Evolutionary conservation across 1,284 basidiomycete species (phyloP).

Genomic region (Tilletia walkeri): DNA sequence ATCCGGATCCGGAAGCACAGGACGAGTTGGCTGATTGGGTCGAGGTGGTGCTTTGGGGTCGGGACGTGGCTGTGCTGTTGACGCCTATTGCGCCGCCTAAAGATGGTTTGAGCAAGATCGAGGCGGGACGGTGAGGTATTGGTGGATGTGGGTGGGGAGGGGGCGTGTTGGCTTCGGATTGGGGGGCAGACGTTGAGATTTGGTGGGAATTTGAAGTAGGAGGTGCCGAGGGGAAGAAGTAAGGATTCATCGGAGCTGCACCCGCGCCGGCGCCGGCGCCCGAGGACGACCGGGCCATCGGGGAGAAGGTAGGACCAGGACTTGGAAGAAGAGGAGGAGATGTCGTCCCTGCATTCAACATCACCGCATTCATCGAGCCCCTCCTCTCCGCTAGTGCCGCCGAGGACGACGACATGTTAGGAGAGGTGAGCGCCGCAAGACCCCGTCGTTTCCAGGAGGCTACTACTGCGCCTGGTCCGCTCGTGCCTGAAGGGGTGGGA

Average conservation of each 20-base stretch:
- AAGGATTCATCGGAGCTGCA: neutral
- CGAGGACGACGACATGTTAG: neutral
- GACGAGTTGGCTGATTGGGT: constrained; percentile 1
- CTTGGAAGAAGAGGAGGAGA: neutral
- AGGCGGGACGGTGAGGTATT: neutral
- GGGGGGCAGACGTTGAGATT: neutral
- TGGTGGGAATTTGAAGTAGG: neutral
- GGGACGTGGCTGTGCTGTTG: neutral
- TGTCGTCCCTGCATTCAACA: too few species aligned
- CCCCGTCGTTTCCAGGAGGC: constrained; percentile 14
- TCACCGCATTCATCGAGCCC: too few species aligned
- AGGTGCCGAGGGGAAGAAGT: neutral
- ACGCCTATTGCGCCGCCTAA: neutral
- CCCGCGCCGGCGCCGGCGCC: neutral
- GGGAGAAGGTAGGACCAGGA: neutral
- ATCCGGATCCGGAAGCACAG: neutral
- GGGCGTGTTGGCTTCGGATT: neutral
- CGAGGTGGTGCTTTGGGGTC: neutral
- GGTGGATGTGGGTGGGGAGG: too few species aligned
- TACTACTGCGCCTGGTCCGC: too few species aligned
- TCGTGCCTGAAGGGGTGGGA: too few species aligned
- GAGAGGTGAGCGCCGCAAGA: constrained; percentile 1
- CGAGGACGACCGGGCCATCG: neutral
- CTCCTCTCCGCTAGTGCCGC: neutral
- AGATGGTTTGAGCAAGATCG: constrained; percentile 1